phyloP scores from a whole-genome alignment of 192 early-diverging fungal genomes.

The Neocallimastix lanati region DNA sequence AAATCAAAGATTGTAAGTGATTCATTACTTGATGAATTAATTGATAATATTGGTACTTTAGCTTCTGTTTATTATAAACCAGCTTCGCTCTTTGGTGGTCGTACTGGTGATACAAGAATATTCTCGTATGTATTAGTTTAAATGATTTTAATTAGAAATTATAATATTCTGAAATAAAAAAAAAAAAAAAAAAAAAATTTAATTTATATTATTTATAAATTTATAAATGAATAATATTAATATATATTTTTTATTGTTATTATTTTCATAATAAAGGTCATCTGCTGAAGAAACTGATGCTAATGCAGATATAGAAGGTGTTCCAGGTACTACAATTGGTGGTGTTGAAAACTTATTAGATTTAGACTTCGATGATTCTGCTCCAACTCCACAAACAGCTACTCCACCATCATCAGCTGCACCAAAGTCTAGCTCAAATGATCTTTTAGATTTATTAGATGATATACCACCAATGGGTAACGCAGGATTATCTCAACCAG shows the following conservation, averaged over 20 bases:
- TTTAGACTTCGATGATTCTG: background rate
- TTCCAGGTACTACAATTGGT: background rate
- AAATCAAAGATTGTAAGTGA: constrained; percentile 85
- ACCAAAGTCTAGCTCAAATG: background rate
- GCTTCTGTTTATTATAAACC: constrained; percentile 86
- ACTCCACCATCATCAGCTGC: background rate
- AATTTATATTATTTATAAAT: constrained; percentile 2
- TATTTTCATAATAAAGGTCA: no score
- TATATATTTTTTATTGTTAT: no score
- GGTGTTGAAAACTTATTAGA: background rate
- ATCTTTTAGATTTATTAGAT: background rate
- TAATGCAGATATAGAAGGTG: background rate
- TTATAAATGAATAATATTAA: constrained; percentile 1
- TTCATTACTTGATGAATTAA: constrained; percentile 65
- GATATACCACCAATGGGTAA: background rate
- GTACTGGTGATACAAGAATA: constrained; percentile 7
- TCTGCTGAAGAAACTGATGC: background rate
- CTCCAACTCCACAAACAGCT: background rate
- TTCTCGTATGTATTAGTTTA: background rate
- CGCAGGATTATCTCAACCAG: constrained; percentile 19
- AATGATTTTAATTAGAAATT: background rate
- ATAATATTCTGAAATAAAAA: constrained; percentile 2
- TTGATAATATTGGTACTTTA: constrained; percentile 69
- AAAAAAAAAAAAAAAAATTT: constrained; percentile 7
- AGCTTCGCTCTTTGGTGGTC: constrained; percentile 66